phyloP scores from a whole-genome alignment of 768 basidiomycete genomes.

The Kwoniella europaea region DNA sequence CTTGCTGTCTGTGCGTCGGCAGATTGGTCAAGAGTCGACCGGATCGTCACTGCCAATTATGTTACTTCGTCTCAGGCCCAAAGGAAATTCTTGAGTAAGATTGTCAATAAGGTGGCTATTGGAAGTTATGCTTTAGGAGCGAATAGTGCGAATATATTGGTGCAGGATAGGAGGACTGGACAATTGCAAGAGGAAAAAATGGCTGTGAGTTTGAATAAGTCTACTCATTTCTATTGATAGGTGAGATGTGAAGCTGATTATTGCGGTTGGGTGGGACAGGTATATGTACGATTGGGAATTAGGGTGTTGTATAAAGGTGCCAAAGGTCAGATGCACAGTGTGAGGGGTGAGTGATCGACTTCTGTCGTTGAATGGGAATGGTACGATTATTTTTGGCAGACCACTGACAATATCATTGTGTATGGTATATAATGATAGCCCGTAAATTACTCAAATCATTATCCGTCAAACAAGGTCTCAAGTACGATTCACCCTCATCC shows the following conservation, averaged over 20 bases:
- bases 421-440: conserved; percentile 60
- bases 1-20: conserved; percentile 92
- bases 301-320: conserved; percentile 87
- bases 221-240: too few relatives aligned
- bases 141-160: conserved; percentile 97
- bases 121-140: conserved; percentile 91
- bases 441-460: conserved; percentile 83
- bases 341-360: conserved; percentile 66
- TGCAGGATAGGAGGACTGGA: conserved; percentile 89
- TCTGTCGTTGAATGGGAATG: not conserved
- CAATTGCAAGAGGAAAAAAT: conserved; percentile 98
- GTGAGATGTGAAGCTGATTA: not conserved
- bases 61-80: conserved; percentile 94
- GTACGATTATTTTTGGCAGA: not conserved
- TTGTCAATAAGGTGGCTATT: conserved; percentile 80
- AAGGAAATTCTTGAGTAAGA: conserved; percentile 93
- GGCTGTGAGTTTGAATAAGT: conserved; percentile 57
- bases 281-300: conserved; percentile 90
- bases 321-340: conserved; percentile 85
- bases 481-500: conserved; percentile 86
- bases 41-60: conserved; percentile 90
- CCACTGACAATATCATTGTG: too few relatives aligned
- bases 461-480: conserved; percentile 89
- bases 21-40: conserved; percentile 87
- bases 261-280: conserved; percentile 60